These are phyloP conservation scores for Thelonectria discophora DNA, from an alignment of 2,329 filamentous ascomycete genomes.

Conservation along the genomic window DNA sequence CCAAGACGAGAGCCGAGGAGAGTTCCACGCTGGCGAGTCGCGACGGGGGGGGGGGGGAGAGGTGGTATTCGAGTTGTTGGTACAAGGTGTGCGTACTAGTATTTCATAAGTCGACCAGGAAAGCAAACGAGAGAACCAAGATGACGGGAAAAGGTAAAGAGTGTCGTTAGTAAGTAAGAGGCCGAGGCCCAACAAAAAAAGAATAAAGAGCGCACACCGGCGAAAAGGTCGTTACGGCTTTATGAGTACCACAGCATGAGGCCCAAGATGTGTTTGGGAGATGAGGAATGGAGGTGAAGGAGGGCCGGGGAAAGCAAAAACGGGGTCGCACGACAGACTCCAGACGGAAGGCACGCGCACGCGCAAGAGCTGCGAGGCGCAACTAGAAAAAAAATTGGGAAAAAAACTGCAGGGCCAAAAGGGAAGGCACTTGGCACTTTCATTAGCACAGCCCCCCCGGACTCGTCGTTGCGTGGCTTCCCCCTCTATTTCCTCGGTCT, in stretches of 20 bases:
- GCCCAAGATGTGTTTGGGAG: too few relatives aligned
- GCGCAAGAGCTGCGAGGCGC: background rate
- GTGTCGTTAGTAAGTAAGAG: slow-evolving; percentile 4
- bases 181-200: background rate
- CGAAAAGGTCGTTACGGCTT: slow-evolving; percentile 22
- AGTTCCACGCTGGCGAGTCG: background rate
- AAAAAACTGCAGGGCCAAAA: too few relatives aligned
- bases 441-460: slow-evolving; percentile 14
- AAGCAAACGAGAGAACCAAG: slow-evolving; percentile 9
- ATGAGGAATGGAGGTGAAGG: slow-evolving; percentile 15
- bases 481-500: too few relatives aligned
- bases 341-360: slow-evolving; percentile 5
- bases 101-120: too few relatives aligned
- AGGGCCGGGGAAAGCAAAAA: slow-evolving; percentile 17
- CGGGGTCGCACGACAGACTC: slow-evolving; percentile 20
- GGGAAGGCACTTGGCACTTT: slow-evolving; percentile 5
- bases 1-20: slow-evolving; percentile 3
- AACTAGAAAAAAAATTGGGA: too few relatives aligned
- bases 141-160: slow-evolving; percentile 9
- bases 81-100: too few relatives aligned
- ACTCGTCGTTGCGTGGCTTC: slow-evolving; percentile 11
- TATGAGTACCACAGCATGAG: slow-evolving; percentile 21
- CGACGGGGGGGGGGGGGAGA: background rate
- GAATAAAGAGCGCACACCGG: slow-evolving; percentile 20
- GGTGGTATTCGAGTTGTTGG: background rate